Base-by-base conservation (phyloP, 2,329 filamentous ascomycete species). In the Chaetomium sp. region DNA sequence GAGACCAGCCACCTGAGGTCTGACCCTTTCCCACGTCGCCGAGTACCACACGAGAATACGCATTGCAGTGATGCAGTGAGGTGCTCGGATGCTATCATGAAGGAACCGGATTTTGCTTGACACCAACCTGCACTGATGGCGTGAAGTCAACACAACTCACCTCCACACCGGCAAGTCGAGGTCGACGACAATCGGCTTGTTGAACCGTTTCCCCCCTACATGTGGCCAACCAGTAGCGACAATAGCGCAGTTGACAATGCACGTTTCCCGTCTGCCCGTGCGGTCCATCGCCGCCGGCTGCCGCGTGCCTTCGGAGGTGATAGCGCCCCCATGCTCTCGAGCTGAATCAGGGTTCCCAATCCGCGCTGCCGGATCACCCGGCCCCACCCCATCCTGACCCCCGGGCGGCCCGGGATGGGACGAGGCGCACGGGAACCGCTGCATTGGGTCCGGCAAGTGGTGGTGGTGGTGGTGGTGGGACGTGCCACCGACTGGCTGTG, bases 101-200 rank as follows among this genome's bases (percentile, higher is more conserved):
- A 38, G 13, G 12, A 38, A 16, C 35, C 12, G 12, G 10, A 38
- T 3, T 4, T 7, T 42, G 38, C 38, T 7, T 7, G 16, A 42
- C 16, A 42, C 38, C 16, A 19, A 42, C 5, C 16, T 38, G 35
- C 35, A 38, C 35, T 13, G 35, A 5, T 42, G n/a, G n/a, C n/a
- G n/a, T n/a, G n/a, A 5, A 1, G 13, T 19, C 16, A 4, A n/a
- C 7, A n/a, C n/a, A n/a, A n/a, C n/a, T 66, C 71, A 71, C 57
- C 76, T 73, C 80, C 82, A 85, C 23, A 88, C 79, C 0, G 89
- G 88, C 66, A 95, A 78, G 69, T 93, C 87, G 33, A 96, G 73
- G 74, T 96, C 91, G 13, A 96, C 87, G n/a, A 96, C 88, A 69
- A 96, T 89, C 23, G 92, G 89, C 74, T 93, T 91, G 76, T 93